A percentile compares a stretch with the other conserved stretches of the same genome.
Conservation (phyloP, 2,329 filamentous ascomycete genomes). For the Ophiostoma ulmi region DNA sequence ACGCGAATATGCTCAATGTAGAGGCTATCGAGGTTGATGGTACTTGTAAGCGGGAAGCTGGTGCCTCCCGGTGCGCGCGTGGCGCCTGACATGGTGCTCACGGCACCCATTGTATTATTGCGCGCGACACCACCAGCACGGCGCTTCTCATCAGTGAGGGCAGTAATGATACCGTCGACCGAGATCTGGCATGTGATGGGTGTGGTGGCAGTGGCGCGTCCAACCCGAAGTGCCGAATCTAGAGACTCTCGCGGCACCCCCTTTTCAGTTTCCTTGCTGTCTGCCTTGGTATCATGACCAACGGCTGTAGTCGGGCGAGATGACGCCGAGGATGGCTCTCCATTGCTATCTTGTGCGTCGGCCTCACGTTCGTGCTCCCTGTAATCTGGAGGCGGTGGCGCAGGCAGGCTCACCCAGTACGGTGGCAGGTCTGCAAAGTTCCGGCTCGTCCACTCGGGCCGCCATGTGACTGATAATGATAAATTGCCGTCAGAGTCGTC, state of each 20-base stretch:
- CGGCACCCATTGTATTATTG: slow-evolving; percentile 25
- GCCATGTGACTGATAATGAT: slow-evolving; percentile 54
- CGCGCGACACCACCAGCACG: slow-evolving; percentile 20
- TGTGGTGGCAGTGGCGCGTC: slow-evolving; percentile 27
- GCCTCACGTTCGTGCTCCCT: background rate
- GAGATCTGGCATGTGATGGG: slow-evolving; percentile 48
- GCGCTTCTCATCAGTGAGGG: slow-evolving; percentile 38
- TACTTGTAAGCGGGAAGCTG: slow-evolving; percentile 23
- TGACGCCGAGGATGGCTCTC: slow-evolving; percentile 3
- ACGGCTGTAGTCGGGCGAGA: slow-evolving; percentile 15
- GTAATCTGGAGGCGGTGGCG: slow-evolving; percentile 28
- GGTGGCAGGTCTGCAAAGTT: slow-evolving; percentile 51
- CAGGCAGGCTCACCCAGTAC: slow-evolving; percentile 53
- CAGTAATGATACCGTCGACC: slow-evolving; percentile 43
- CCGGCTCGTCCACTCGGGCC: slow-evolving; percentile 49
- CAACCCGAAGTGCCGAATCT: slow-evolving; percentile 34
- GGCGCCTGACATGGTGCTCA: background rate
- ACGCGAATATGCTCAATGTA: slow-evolving; percentile 46
- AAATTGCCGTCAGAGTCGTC: slow-evolving; percentile 58
- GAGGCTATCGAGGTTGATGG: slow-evolving; percentile 36
- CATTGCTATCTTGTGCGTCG: slow-evolving; percentile 14
- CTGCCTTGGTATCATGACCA: background rate
- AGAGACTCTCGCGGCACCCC: slow-evolving; percentile 21
- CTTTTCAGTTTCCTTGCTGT: slow-evolving; percentile 25
- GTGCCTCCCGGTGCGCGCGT: background rate